Evolutionary conservation across 2,329 filamentous ascomycete species (phyloP), one percentile per base, ranked within the genome.

Genomic region (Microcyclospora pomicola): DNA sequence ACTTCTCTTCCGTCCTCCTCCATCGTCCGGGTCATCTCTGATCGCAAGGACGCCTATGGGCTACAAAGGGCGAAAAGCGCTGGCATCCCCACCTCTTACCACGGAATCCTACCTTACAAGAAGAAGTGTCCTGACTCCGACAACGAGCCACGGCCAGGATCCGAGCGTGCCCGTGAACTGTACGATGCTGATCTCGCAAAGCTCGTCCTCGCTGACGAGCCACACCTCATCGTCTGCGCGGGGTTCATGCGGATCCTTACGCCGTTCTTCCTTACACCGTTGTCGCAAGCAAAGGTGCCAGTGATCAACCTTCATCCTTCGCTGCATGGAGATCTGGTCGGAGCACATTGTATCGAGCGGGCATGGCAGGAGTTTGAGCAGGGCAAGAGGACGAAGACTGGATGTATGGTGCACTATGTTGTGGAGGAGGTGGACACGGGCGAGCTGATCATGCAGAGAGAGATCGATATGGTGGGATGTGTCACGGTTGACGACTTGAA

Each of bases 401-500:
- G 87, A 1, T 78, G 92, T 38, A 94, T 93, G 87, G 76, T 85
- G 12, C 86, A 94, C 62, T 80, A 87, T 60, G 85, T 93, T 12
- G 68, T 69, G 50, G 55, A 55, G 7, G 75, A 88, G 57, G 84
- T 94, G 38, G 86, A 94, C 63, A 72, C 80, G 52, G 86, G 86
- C 2, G 67, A 72, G 45, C 78, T 82, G 9, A 80, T 93, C 49
- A 53, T 87, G 43, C 71, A 78, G 2, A 60, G 69, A 46, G 79
- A 87, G 60, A 73, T 94, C 15, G 75, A 72, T 47, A 70, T 71
- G 42, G 65, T 63, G 0, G 67, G 72, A 34, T 61, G 58, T 40
- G 77, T 84, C 52, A 68, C 66, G 15, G 52, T 88, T 39, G 70
- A 75, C 27, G 69, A 72, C 35, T 67, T 94, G 19, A 72, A 85